Base-by-base conservation (phyloP, 2,329 filamentous ascomycete species). In the Scorias spongiosa region DNA sequence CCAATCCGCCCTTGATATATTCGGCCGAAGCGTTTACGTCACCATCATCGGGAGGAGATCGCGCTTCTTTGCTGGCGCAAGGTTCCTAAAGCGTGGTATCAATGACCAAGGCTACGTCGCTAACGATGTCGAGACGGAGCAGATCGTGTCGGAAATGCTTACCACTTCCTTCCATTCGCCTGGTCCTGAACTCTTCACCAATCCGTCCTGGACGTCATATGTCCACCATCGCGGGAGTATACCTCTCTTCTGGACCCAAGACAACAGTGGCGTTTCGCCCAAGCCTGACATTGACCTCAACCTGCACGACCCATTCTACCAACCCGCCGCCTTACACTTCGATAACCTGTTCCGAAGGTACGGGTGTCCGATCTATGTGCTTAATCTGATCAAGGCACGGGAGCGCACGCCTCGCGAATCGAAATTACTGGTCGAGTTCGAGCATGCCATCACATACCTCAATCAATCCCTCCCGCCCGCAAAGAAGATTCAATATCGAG, bases 41-140 rank as follows among this genome's bases (percentile, higher is more conserved):
- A 93, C 89, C 0, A 80, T 98, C 42, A 93, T 98, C 55, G 93
- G 91, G 2, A 74, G 91, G 44, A 78, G 91, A 29, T 98, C 91
- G 12, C 77, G 91, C 8, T 86, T 85, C 62, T 98, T 96, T 62
- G 91, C 91, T 2, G 91, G 91, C 26, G 91, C 91, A 32, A 75
- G 91, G 2, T 98, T 95, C 53, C 66, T 98, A 43, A 98, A 98
- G 63, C 80, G 91, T 46, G 91, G 91, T 29, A 84, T 87, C 40
- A 98, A 98, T 56, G 91, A 98, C 60, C 62, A 88, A 59, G 89
- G 91, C 11, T 93, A 93, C 59, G 91, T 98, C 44, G 93, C 91
- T 42, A 98, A 98, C 58, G 93, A 98, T 63, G 91, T 98, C 18
- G 93, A 98, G 64, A 96, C 91, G 1, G 91, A 98, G 63, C 91